Percentiles rank a stretch among this genome's conserved stretches.
Conservation (phyloP, 192 early-diverging fungal species). For the Spizellomyces punctatus region DNA sequence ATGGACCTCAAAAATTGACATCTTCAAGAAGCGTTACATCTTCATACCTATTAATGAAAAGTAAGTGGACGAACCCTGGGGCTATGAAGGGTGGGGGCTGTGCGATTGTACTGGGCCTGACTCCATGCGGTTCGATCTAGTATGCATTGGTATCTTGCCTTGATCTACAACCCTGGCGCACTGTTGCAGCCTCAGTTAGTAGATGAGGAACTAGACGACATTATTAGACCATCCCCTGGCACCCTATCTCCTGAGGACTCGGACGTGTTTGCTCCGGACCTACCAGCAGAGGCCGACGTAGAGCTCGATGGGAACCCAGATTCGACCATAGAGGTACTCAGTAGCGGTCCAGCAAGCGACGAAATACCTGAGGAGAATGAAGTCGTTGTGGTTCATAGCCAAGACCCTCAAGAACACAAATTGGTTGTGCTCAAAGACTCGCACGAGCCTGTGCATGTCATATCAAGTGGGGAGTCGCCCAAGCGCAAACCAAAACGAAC, state of each 20-base stretch:
- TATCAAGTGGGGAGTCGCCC: no score
- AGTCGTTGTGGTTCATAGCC: no score
- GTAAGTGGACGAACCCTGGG: slow-evolving; percentile 36
- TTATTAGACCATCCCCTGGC: background rate
- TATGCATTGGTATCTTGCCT: slow-evolving; percentile 87
- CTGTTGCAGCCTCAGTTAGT: slow-evolving; percentile 21
- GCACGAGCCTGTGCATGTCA: no score
- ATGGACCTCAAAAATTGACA: slow-evolving; percentile 76
- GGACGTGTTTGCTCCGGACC: background rate
- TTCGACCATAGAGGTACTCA: no score
- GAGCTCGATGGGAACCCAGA: no score
- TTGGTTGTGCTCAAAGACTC: no score
- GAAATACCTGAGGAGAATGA: no score
- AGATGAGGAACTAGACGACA: slow-evolving; percentile 29
- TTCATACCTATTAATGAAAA: slow-evolving; percentile 90
- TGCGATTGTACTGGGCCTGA: background rate
- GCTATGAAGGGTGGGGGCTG: background rate
- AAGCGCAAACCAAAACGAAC: no score
- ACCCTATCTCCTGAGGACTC: background rate
- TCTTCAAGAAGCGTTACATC: slow-evolving; percentile 76
- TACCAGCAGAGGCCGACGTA: background rate
- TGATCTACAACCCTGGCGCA: slow-evolving; percentile 73
- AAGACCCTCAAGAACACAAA: no score
- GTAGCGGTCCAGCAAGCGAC: no score
- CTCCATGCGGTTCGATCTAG: background rate